Conservation (phyloP, 768 basidiomycete species). For the Boletus speciosus region DNA sequence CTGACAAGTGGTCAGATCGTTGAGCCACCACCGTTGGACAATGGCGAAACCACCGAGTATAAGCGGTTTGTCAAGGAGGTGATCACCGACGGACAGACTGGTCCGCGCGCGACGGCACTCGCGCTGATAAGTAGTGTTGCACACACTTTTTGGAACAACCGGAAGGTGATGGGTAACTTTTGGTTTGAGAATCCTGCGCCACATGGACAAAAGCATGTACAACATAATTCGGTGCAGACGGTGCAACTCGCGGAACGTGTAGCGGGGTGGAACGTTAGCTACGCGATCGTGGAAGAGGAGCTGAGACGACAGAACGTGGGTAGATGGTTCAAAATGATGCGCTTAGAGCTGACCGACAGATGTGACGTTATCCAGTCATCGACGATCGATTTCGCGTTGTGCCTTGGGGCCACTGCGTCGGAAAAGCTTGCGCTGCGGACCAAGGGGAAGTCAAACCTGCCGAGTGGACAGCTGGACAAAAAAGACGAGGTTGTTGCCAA, state of each 20-base stretch:
- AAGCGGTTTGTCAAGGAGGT: conserved; percentile 93
- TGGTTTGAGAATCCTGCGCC: conserved; percentile 65
- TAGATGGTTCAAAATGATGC: conserved; percentile 19
- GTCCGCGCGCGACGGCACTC: conserved; percentile 86
- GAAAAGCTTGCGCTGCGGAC: conserved; percentile 83
- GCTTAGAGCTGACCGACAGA: conserved; percentile 24
- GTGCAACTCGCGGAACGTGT: conserved; percentile 86
- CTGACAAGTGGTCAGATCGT: conserved; percentile 82
- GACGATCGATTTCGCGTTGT: conserved; percentile 94
- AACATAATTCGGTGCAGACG: conserved; percentile 76
- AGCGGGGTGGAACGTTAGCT: conserved; percentile 84
- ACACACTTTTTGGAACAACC: conserved; percentile 77
- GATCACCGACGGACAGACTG: conserved; percentile 91
- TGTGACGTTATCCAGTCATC: conserved; percentile 62
- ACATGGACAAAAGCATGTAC: conserved; percentile 53
- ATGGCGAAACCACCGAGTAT: conserved; percentile 94
- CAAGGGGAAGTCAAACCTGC: conserved; percentile 53
- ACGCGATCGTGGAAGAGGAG: conserved; percentile 86
- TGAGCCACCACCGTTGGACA: conserved; percentile 87
- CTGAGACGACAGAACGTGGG: conserved; percentile 93
- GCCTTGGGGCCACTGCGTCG: conserved; percentile 83
- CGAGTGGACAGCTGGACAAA: conserved; percentile 69
- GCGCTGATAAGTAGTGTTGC: conserved; percentile 81
- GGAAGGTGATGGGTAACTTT: conserved; percentile 68
- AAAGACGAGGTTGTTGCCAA: conserved; percentile 99